A percentile compares a stretch with the other conserved stretches of the same genome.
Evolutionary conservation across 73 alveolate genomes (phyloP).

Genomic region (Paramecium biaurelia): DNA sequence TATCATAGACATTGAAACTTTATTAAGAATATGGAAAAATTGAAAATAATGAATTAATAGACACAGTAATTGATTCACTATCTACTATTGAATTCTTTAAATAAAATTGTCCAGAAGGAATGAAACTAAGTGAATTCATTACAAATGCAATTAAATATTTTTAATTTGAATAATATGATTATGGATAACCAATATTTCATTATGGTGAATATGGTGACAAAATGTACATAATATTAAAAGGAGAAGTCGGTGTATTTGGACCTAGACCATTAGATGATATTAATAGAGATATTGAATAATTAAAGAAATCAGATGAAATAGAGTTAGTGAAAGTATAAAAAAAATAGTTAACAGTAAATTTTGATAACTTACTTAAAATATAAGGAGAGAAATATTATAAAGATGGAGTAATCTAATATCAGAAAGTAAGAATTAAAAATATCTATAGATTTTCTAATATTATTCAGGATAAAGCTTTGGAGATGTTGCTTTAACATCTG

Average conservation of each 20-base stretch:
- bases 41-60: background rate
- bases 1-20: background rate
- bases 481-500: conserved; percentile 19
- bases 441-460: background rate
- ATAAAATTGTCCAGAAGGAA: conserved; percentile 13
- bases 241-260: conserved; percentile 47
- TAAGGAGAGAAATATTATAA: background rate
- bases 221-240: conserved; percentile 36
- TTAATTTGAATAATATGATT: background rate
- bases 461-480: conserved; percentile 48
- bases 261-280: conserved; percentile 30
- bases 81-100: conserved; percentile 19
- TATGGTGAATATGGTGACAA: conserved; percentile 48
- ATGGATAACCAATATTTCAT: background rate
- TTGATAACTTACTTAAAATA: background rate
- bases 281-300: background rate
- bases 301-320: background rate
- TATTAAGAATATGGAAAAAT: background rate
- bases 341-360: background rate
- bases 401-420: background rate
- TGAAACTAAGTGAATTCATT: background rate
- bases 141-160: background rate
- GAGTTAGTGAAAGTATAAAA: background rate
- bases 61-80: background rate
- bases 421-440: background rate